Percentiles rank a stretch among this genome's conserved stretches.
phyloP scores from a whole-genome alignment of 2,329 filamentous ascomycete genomes.

The Pestalotiopsis sp. region DNA sequence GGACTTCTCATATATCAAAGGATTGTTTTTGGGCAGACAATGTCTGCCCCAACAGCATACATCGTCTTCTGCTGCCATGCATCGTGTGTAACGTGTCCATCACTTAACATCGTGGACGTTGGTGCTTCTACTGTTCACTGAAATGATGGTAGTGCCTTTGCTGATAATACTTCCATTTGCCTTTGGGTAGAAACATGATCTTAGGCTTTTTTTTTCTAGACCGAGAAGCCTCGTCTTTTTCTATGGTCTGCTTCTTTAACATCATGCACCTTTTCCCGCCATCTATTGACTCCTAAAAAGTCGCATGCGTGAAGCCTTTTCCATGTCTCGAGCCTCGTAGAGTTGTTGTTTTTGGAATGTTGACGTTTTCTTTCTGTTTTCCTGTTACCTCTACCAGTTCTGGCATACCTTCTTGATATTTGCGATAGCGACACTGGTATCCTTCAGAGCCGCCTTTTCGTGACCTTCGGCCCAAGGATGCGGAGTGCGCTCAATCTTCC shows the following conservation, averaged over 20 bases:
- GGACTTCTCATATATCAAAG: not conserved
- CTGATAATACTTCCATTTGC: too few relatives aligned
- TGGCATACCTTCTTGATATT: constrained; percentile 15
- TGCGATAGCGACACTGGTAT: constrained; percentile 45
- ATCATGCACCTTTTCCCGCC: too few relatives aligned
- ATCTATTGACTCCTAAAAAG: too few relatives aligned
- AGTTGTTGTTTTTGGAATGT: too few relatives aligned
- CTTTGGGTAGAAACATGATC: too few relatives aligned
- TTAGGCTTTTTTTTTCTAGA: too few relatives aligned
- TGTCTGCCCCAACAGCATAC: not conserved
- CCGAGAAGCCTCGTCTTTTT: too few relatives aligned
- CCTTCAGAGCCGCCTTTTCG: constrained; percentile 39
- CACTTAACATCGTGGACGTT: not conserved
- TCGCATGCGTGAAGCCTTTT: not conserved
- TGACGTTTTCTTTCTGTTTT: not conserved
- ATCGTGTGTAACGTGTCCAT: not conserved
- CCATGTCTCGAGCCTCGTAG: not conserved
- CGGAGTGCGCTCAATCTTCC: constrained; percentile 50
- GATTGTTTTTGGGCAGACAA: not conserved
- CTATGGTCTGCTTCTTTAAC: too few relatives aligned
- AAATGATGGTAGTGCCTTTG: too few relatives aligned
- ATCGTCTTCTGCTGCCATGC: not conserved
- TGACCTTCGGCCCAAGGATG: constrained; percentile 29
- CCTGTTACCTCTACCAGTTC: not conserved
- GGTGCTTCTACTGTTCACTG: too few relatives aligned